Percentiles rank a stretch among this genome's conserved stretches.
phyloP scores from a whole-genome alignment of 805 yeast genomes.

The Lipomyces starkeyi region DNA sequence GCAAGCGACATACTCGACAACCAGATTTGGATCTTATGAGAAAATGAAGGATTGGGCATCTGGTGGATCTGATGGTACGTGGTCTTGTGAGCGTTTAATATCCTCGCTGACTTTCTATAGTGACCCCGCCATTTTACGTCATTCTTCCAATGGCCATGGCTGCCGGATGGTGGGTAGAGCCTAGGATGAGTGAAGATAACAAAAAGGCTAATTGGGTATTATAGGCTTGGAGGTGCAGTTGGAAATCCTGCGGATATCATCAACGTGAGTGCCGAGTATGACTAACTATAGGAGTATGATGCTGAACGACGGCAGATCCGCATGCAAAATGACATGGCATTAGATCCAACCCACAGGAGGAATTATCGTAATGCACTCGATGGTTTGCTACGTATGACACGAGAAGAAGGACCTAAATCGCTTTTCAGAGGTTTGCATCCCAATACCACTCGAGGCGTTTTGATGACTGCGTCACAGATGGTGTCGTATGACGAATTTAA shows the following conservation, averaged over 20 bases:
- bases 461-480: slow-evolving; percentile 91
- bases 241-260: slow-evolving; percentile 91
- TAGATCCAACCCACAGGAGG: slow-evolving; percentile 68
- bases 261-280: slow-evolving; percentile 60
- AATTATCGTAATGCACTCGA: slow-evolving; percentile 79
- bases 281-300: background rate
- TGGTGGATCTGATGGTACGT: slow-evolving; percentile 29
- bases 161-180: slow-evolving; percentile 62
- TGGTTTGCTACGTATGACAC: slow-evolving; percentile 65
- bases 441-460: slow-evolving; percentile 76
- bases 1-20: slow-evolving; percentile 87
- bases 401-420: slow-evolving; percentile 64
- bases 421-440: slow-evolving; percentile 79
- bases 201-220: background rate
- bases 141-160: slow-evolving; percentile 80
- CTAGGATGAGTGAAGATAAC: background rate
- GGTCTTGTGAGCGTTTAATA: background rate
- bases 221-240: slow-evolving; percentile 71
- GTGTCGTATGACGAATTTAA: slow-evolving; percentile 85
- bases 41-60: slow-evolving; percentile 59
- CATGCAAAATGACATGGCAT: slow-evolving; percentile 85
- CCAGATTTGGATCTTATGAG: slow-evolving; percentile 87
- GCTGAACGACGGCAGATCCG: slow-evolving; percentile 19
- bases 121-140: slow-evolving; percentile 60
- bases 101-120: slow-evolving; percentile 47